Evolutionary conservation across 805 yeast genomes (phyloP), one percentile per base, ranked within the genome.

Genomic region (Blastobotrys terrestris): DNA sequence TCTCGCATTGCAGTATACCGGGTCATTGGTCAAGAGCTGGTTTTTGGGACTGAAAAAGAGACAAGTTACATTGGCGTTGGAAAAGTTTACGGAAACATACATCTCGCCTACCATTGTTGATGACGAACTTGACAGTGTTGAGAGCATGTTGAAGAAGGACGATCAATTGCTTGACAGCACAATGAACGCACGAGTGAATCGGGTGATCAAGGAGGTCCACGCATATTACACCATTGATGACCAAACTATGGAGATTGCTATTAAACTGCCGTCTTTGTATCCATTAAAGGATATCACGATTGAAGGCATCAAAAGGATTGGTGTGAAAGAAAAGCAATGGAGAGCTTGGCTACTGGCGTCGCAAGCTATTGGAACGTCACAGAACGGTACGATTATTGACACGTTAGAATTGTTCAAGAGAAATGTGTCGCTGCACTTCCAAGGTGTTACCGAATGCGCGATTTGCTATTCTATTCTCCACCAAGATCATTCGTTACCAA

Each of bases 391-490:
- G 0, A 77, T 87, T 31, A 64, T 79, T 21, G 89, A 84, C 40
- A 83, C 90, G 1, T 74, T 87, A 48, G 83, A 80, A 54, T 73
- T 84, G 39, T 83, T 85, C 67, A 80, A 79, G 62, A 81, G 80
- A 60, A 88, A 92, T 62, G 90, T 89, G 50, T 78, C 81, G 52
- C 75, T 87, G 60, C 95, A 91, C 65, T 91, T 95, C 67, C 86
- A 91, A 6, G 97, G 97, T 0, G 90, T 88, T 58, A 97, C 89
- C 63, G 98, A 92, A 55, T 94, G 99, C 77, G 96, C 98, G 2
- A 90, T 94, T 60, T 94, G 99, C 67, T 94, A 94, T 67, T 86
- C 96, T 14, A 85, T 92, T 53, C 72, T 94, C 58, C 96, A 91
- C 64, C 90, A 86, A 56, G 97, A 90, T 63, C 87, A 87, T 62